Evolutionary conservation across 805 yeast species (phyloP), one percentile per base, ranked within the genome.

Genomic region (Wickerhamomyces bisporus): DNA sequence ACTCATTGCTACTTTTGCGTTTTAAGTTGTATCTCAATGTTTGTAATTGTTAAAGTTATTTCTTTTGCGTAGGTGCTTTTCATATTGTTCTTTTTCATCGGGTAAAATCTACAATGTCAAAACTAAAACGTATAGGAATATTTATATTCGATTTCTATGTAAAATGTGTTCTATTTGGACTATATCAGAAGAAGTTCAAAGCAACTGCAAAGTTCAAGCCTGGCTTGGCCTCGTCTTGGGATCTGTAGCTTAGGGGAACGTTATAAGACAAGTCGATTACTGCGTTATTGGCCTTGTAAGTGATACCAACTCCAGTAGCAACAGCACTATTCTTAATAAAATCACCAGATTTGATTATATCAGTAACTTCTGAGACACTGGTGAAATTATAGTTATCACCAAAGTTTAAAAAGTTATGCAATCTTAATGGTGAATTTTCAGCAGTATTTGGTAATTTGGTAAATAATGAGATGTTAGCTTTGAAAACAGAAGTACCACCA

Each of bases 401-500:
- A 30, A 30, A 11, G 48, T 74, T 68, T 28, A 75, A 55, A 38
- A 80, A 79, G n/a, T 68, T 61, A 50, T 81, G 86, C n/a, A 82
- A 49, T 43, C 79, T 68, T 24, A 80, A 51, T n/a, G 81, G 80
- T 9, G 70, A 64, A 3, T 55, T 47, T 2, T 57, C 47, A n/a
- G 49, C 47, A 15, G 66, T 56, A 49, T 71, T 61, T 18, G 88
- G 85, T 8, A 85, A 44, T 38, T 73, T 73, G 18, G 79, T 59
- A 46, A 71, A 73, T 6, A 81, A 32, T 6, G 76, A 65, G 6
- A 70, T 48, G 4, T 80, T 77, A 3, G 69, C 44, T 36, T 77
- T 77, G 50, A 66, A 68, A 46, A 64, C 68, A 3, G 66, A 58
- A 16, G 71, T 65, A 6, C 87, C 89, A 18, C 93, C 91, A 12